Base-by-base conservation (phyloP, 768 basidiomycete species). In the Gelatoporia subvermispora region DNA sequence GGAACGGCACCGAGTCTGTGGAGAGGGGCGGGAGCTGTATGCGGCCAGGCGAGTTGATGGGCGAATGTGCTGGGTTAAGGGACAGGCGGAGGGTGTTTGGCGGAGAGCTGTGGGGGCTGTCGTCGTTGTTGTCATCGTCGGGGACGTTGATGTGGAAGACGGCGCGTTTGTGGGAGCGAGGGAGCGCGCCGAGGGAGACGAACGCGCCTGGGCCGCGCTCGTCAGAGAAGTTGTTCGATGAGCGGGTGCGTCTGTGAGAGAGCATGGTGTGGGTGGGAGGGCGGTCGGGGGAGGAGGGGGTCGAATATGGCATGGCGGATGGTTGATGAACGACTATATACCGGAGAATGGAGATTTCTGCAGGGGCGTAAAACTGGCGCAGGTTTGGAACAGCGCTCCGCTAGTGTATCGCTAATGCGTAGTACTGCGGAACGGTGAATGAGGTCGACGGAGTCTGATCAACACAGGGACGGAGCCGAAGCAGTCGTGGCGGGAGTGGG, bases 161-260 rank as follows among this genome's bases (percentile, higher is more conserved):
- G 43, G 61, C 51, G 50, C 55, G 59, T 59, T 64, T 63, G 43
- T 63, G 57, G 54, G 73, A 66, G 23, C 68, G 68, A 41, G 80
- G 81, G 31, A 81, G 72, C 16, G 57, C 42, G 22, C 71, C 70
- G 39, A 82, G 66, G 10, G 75, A 63, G 16, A 68, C 67, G 48
- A 81, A 80, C 18, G 80, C 71, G 50, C 78, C 79, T 18, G 68
- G 61, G 35, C 72, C 71, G 43, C 59, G 60, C 47, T 72, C 68
- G 22, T 72, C 68, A 36, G 71, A 66, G 58, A 73, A 73, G 4
- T 65, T 49, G 35, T 44, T 28, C 47, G 56, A 49, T 25, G 65
- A 66, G 52, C 63, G 62, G 23, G 65, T 51, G 53, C 65, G 61
- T 35, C 65, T 55, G 57, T 66, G 63, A 11, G 16, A 21, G n/a